phyloP scores from a whole-genome alignment of 2,329 filamentous ascomycete species.

The Neurospora sp. region DNA sequence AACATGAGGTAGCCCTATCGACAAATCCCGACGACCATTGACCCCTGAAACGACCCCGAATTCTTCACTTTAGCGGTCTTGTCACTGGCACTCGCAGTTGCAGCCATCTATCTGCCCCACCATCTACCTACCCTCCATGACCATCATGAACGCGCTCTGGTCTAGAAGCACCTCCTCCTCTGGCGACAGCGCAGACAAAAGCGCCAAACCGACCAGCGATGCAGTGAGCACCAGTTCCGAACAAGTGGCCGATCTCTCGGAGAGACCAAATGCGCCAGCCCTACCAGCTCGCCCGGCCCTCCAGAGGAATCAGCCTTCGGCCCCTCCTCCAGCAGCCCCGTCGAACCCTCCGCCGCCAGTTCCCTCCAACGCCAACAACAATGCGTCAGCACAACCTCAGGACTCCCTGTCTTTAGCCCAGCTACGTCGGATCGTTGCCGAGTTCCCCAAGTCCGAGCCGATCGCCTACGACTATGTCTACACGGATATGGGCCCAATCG shows the following conservation, averaged over 20 bases:
- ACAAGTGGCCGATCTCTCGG: background rate
- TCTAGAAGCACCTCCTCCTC: constrained; percentile 10
- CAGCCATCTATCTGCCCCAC: constrained; percentile 1
- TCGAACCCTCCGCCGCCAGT: constrained; percentile 16
- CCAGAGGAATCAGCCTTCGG: constrained; percentile 14
- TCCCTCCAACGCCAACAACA: constrained; percentile 8
- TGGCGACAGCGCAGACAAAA: constrained; percentile 3
- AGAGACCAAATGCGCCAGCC: background rate
- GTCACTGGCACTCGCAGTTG: background rate
- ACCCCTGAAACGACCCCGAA: background rate
- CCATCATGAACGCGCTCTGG: constrained; percentile 32
- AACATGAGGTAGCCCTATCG: background rate
- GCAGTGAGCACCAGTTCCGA: background rate
- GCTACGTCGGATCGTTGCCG: constrained; percentile 61
- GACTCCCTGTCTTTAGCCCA: constrained; percentile 71
- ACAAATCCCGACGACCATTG: background rate
- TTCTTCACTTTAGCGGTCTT: background rate
- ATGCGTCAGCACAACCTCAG: constrained; percentile 26
- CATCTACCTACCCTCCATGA: constrained; percentile 2
- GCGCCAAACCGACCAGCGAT: constrained; percentile 4
- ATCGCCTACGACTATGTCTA: constrained; percentile 80
- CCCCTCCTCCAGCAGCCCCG: constrained; percentile 7
- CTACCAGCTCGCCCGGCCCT: constrained; percentile 13
- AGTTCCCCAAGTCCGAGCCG: constrained; percentile 60
- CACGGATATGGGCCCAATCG: constrained; percentile 60